phyloP scores from a whole-genome alignment of 768 basidiomycete species.

The Hirschioporus abietinus region DNA sequence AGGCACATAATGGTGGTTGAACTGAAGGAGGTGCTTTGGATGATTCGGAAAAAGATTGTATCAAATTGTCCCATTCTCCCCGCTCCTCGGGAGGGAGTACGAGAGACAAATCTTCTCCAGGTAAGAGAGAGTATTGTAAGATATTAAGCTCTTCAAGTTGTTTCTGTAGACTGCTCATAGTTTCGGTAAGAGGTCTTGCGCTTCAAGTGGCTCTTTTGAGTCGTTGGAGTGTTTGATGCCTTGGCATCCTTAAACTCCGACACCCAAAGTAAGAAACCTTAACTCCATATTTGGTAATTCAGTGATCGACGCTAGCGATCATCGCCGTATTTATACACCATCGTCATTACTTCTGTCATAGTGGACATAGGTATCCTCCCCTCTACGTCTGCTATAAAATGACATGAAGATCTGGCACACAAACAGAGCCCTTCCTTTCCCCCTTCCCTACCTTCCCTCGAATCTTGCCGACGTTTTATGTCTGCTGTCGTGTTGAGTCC shows the following conservation, averaged over 20 bases:
- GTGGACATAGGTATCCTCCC: not conserved
- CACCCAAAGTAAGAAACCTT: not conserved
- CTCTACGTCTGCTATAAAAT: not conserved
- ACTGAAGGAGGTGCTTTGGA: constrained; percentile 18
- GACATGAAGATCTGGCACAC: not conserved
- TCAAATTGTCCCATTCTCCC: constrained; percentile 24
- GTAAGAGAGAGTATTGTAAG: constrained; percentile 57
- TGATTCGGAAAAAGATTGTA: constrained; percentile 18
- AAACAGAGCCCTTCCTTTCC: not conserved
- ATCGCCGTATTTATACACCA: not conserved
- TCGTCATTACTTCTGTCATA: constrained; percentile 3
- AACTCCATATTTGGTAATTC: not conserved
- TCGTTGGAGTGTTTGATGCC: not conserved
- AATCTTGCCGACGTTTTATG: not conserved
- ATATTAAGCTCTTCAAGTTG: constrained; percentile 53
- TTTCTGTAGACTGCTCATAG: not conserved
- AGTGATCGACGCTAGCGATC: not conserved
- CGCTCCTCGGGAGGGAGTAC: constrained; percentile 29
- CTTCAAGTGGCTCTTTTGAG: not conserved
- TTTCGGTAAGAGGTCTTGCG: too few species aligned
- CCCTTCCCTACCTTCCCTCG: not conserved
- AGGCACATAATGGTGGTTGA: constrained; percentile 19
- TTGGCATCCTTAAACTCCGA: not conserved
- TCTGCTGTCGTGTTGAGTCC: not conserved
- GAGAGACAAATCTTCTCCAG: constrained; percentile 48